Conservation (phyloP, 75 land plant genomes). For the Cryptomeria japonica region DNA sequence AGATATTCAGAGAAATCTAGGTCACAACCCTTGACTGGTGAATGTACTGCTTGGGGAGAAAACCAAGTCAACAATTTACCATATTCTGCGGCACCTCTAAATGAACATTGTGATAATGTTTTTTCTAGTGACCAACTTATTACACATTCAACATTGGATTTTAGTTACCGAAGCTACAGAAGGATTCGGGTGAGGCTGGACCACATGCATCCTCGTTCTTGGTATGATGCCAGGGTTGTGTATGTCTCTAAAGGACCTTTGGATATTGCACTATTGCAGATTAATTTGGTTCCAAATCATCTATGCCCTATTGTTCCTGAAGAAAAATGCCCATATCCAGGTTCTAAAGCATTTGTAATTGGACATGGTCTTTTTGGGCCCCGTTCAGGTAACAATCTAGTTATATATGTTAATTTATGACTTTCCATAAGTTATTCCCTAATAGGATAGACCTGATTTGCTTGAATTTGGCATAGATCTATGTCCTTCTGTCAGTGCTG, state of each 20-base stretch:
- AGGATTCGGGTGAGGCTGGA: constrained; percentile 72
- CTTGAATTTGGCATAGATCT: constrained; percentile 39
- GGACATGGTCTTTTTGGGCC: constrained; percentile 98
- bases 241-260: constrained; percentile 85
- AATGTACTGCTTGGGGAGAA: background rate
- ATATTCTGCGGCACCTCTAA: background rate
- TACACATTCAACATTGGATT: constrained; percentile 11
- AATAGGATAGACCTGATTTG: background rate
- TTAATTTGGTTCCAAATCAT: constrained; percentile 48
- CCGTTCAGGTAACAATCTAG: constrained; percentile 54
- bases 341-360: constrained; percentile 68
- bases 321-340: constrained; percentile 52
- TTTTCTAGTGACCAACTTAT: constrained; percentile 5
- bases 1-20: constrained; percentile 16
- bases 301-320: constrained; percentile 61
- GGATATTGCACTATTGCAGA: constrained; percentile 84
- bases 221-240: constrained; percentile 78
- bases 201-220: constrained; percentile 53
- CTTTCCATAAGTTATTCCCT: background rate
- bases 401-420: background rate
- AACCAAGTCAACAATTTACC: background rate
- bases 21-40: constrained; percentile 5
- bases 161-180: constrained; percentile 27
- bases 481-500: constrained; percentile 68
- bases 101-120: constrained; percentile 4